Percentiles rank a stretch among this genome's conserved stretches.
Conservation (phyloP, 176 grass and related monocot genomes). For the Oryza meridionalis region DNA sequence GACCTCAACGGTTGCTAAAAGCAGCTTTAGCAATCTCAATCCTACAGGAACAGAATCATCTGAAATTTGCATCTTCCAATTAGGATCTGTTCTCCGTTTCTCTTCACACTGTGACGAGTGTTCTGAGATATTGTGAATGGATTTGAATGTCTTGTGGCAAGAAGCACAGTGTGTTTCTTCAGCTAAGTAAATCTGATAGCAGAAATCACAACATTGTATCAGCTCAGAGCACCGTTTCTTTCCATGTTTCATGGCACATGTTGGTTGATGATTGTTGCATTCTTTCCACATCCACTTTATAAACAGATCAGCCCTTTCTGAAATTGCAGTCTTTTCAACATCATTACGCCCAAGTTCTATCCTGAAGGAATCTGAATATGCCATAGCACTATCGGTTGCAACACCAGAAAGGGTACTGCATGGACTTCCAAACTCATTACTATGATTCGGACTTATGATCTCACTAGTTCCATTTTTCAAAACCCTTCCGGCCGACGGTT, state of each 20-base stretch:
- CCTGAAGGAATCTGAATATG: constrained; percentile 67
- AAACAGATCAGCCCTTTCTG: constrained; percentile 62
- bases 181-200: constrained; percentile 67
- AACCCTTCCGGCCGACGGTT: constrained; percentile 37
- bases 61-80: constrained; percentile 60
- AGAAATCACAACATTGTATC: constrained; percentile 63
- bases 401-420: constrained; percentile 65
- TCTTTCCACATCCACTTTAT: constrained; percentile 90
- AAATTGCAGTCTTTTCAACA: constrained; percentile 64
- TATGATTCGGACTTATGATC: constrained; percentile 58
- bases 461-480: constrained; percentile 53
- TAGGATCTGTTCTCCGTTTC: constrained; percentile 58
- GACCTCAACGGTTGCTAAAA: constrained; percentile 79
- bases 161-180: constrained; percentile 84
- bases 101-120: constrained; percentile 72
- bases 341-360: constrained; percentile 74
- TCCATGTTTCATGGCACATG: constrained; percentile 60
- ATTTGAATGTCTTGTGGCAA: constrained; percentile 83
- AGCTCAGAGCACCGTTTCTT: constrained; percentile 69
- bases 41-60: constrained; percentile 60
- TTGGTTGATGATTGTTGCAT: constrained; percentile 47
- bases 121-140: constrained; percentile 65
- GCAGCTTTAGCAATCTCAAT: constrained; percentile 74
- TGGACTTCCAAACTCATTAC: constrained; percentile 72
- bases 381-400: constrained; percentile 58